Evolutionary conservation across 1,284 basidiomycete genomes (phyloP), one percentile per base, ranked within the genome.

Genomic region (Melampsora larici-populina): DNA sequence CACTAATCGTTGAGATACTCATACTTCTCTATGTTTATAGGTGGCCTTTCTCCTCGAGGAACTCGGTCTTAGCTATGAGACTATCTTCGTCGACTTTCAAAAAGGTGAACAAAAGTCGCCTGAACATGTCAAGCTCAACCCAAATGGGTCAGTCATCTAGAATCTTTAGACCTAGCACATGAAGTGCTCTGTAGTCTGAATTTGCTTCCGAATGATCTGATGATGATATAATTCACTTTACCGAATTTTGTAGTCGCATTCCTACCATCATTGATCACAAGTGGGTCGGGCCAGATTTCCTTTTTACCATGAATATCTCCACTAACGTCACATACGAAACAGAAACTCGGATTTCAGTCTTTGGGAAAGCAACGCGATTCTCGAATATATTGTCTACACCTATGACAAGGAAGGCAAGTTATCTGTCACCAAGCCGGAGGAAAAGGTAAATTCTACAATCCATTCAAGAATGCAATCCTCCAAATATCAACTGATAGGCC

Each of bases 281-380:
- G 65, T 67, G 36, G 21, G 26, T 67, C 13, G 29, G 18, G 18
- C 55, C 29, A 24, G 8, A 24, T 60, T 13, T 13, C 40, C 11
- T 13, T 1, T 26, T 36, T 64, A 64, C 63, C 55, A 9, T 24
- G 5, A 6, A 6, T 24, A 60, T 3, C 29, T 8, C 15, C n/a
- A 60, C n/a, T 24, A n/a, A 60, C 69, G 78, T 51, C 81, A 81
- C 70, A 64, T 58, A 2, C 36, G 9, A 67, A 66, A 72, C 31
- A 46, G 21, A 36, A 76, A 78, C 66, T 63, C 43, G 26, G 79
- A 80, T 49, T 79, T 80, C 49, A 62, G 40, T 69, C 63, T 79
- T 2, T 83, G 82, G 82, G 81, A 83, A 65, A 75, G 68, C 0
- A 80, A 81, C 21, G 82, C 82, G 1, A 82, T 81, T 48, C 70